Conservation (phyloP, 2,329 filamentous ascomycete species). For the Teratosphaeria pseudoeucalypti region DNA sequence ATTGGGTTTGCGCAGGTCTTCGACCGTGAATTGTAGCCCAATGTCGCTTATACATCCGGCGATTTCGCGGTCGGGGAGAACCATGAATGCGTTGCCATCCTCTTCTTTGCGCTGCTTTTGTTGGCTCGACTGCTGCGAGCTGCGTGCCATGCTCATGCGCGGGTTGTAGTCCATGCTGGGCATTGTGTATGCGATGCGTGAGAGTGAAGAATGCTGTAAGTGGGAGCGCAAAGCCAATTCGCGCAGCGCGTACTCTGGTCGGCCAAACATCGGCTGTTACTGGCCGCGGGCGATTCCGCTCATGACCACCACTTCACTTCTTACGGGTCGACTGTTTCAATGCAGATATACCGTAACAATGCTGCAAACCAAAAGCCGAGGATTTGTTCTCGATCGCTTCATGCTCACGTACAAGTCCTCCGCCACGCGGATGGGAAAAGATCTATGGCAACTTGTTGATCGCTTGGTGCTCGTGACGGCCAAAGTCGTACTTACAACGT, state of each 20-base stretch:
- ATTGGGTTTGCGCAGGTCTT: slow-evolving; percentile 88
- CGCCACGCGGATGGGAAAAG: no score
- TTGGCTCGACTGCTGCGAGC: slow-evolving; percentile 26
- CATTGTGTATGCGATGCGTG: slow-evolving; percentile 8
- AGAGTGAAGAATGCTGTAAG: not conserved
- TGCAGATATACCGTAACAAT: no score
- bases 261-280: not conserved
- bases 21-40: slow-evolving; percentile 74
- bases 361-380: no score
- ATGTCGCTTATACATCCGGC: slow-evolving; percentile 96
- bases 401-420: no score
- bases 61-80: slow-evolving; percentile 62
- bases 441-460: no score
- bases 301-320: not conserved
- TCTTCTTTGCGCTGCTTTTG: slow-evolving; percentile 33
- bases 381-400: no score
- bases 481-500: no score
- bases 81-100: slow-evolving; percentile 40
- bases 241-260: not conserved
- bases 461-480: no score
- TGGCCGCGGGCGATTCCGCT: not conserved
- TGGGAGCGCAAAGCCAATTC: not conserved
- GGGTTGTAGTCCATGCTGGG: slow-evolving; percentile 39
- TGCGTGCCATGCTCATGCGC: slow-evolving; percentile 41
- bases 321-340: not conserved